Evolutionary conservation across 805 yeast genomes (phyloP).

Genomic region (Teunomyces atbi): DNA sequence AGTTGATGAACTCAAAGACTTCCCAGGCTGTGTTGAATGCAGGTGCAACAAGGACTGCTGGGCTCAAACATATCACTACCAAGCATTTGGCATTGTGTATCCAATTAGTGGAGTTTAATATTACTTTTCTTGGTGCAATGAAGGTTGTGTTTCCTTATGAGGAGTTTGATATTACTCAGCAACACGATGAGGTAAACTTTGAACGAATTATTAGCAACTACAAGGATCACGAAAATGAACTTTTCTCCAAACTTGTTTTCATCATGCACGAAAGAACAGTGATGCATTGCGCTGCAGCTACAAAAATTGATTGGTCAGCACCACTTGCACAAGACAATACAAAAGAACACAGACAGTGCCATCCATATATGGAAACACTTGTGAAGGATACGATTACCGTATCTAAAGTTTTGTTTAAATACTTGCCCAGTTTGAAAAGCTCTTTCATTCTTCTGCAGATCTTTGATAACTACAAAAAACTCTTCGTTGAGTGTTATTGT

Average conservation of each 20-base stretch:
- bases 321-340: constrained; percentile 23
- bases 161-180: neutral
- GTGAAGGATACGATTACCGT: constrained; percentile 69
- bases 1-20: constrained; percentile 51
- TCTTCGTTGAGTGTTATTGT: constrained; percentile 51
- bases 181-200: constrained; percentile 28
- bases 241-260: constrained; percentile 62
- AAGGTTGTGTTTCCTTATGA: constrained; percentile 12
- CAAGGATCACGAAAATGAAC: constrained; percentile 61
- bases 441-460: constrained; percentile 46
- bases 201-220: constrained; percentile 36
- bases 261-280: constrained; percentile 66
- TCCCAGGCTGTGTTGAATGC: constrained; percentile 67
- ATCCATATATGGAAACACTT: constrained; percentile 61
- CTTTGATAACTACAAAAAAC: constrained; percentile 57
- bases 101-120: constrained; percentile 53
- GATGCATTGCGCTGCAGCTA: constrained; percentile 48
- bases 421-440: constrained; percentile 52
- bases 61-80: constrained; percentile 69
- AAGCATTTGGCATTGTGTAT: constrained; percentile 67
- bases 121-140: constrained; percentile 38
- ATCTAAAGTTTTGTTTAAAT: constrained; percentile 55
- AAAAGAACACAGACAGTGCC: constrained; percentile 45
- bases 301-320: constrained; percentile 49
- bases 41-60: constrained; percentile 74